Evolutionary conservation across 148 eudicot species (phyloP).

Genomic region (Rhododendron kiyosumense): DNA sequence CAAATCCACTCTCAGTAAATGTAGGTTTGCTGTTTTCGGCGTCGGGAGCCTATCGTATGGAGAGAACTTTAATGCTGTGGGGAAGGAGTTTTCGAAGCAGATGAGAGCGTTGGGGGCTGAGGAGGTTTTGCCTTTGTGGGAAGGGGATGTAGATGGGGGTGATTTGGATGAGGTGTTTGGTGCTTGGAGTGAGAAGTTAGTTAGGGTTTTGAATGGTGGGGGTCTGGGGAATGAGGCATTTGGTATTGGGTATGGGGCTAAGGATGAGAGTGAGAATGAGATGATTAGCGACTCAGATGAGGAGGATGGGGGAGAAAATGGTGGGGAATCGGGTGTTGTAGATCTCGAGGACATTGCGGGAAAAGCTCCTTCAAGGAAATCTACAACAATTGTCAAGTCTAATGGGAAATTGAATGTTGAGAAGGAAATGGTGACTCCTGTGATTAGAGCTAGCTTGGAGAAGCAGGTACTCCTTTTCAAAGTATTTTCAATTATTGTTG

Average conservation of each 20-base stretch:
- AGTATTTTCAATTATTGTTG: background rate
- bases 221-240: constrained; percentile 30
- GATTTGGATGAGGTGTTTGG: constrained; percentile 62
- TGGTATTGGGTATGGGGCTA: constrained; percentile 15
- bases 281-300: constrained; percentile 37
- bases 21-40: constrained; percentile 74
- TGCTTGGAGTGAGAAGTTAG: constrained; percentile 59
- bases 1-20: constrained; percentile 5
- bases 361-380: constrained; percentile 66
- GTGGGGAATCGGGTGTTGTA: constrained; percentile 41
- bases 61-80: constrained; percentile 65
- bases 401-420: constrained; percentile 53
- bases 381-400: constrained; percentile 25
- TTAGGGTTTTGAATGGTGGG: constrained; percentile 45
- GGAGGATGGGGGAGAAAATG: constrained; percentile 38
- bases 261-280: constrained; percentile 33
- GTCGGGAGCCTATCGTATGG: constrained; percentile 77
- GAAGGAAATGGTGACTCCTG: constrained; percentile 91
- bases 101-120: constrained; percentile 64
- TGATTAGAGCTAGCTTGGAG: constrained; percentile 72
- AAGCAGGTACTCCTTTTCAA: constrained; percentile 59
- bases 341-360: constrained; percentile 97
- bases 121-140: constrained; percentile 57
- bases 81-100: constrained; percentile 36
- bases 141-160: constrained; percentile 82